Base-by-base conservation (phyloP, 2,329 filamentous ascomycete genomes). In the Ophiosphaerella narmari region DNA sequence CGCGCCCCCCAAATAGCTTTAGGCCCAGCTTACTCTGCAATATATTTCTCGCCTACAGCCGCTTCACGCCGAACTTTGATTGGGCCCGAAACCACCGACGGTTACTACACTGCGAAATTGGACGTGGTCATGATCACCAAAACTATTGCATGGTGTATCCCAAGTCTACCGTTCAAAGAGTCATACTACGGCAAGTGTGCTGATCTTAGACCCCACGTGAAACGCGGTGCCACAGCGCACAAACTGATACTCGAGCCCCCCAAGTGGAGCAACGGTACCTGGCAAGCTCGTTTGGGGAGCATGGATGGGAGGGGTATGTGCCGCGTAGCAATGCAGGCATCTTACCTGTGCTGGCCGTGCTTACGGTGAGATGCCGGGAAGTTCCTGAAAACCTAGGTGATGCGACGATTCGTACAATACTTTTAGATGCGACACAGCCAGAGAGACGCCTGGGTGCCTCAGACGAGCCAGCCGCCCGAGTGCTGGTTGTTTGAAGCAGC, bases 191-290 rank as follows among this genome's bases (percentile, higher is more conserved):
- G 18, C 4, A 12, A 42, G 21, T 9, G 44, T 37, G 24, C 39
- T 41, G 36, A 39, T 35, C 43, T 44, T 46, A 50, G 43, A 47
- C 49, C 46, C 46, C 50, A 52, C 50, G 50, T 50, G 48, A 53
- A 48, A 43, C 43, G 40, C 26, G 33, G 50, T 55, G 48, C 43
- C 16, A 41, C 29, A 21, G 21, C 13, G 11, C 42, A 37, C 42
- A 29, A 31, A 14, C 35, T 39, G 24, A 39, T 39, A 40, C 43
- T 46, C 16, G 26, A 37, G 21, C 12, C 14, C 16, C 13, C 32
- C 26, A 16, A 33, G 7, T 13, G 14, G 24, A n/a, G 32, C 21
- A 12, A 43, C 26, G 18, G 36, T 39, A 26, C 43, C 36, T 40
- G 36, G 39, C 43, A 46, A 14, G 43, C 36, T 24, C 29, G 43